phyloP scores from a whole-genome alignment of 495 filamentous ascomycete genomes.

The Emericellopsis terricola region DNA sequence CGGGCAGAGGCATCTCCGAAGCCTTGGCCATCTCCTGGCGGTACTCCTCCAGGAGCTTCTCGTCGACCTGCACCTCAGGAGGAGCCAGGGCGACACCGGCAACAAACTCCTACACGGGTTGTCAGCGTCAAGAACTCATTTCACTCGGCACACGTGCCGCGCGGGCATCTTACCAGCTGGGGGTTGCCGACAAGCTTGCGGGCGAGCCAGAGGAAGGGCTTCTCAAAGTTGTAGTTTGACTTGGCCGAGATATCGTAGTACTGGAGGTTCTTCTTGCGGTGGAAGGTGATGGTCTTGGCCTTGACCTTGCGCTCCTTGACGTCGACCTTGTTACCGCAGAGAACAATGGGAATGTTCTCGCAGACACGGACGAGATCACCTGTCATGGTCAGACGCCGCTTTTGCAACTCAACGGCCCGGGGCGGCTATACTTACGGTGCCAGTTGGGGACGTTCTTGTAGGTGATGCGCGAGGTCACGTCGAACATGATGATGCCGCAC shows the following conservation, averaged over 20 bases:
- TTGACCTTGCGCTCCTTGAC: slow-evolving; percentile 99
- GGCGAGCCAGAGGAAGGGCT: slow-evolving; percentile 99
- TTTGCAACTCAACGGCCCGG: not conserved
- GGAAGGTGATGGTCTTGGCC: slow-evolving; percentile 99
- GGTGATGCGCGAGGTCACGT: slow-evolving; percentile 98
- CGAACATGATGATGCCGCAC: slow-evolving; percentile 99
- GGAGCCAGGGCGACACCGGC: slow-evolving; percentile 88
- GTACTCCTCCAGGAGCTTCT: slow-evolving; percentile 63
- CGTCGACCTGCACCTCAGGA: slow-evolving; percentile 76
- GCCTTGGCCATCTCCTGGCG: slow-evolving; percentile 76
- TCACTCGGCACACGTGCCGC: no score
- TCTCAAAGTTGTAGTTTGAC: slow-evolving; percentile 99
- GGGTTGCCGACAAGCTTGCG: slow-evolving; percentile 96
- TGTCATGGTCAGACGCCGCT: slow-evolving; percentile 12
- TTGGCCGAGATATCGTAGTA: slow-evolving; percentile 99
- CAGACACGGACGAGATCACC: slow-evolving; percentile 98
- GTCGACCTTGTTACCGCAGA: slow-evolving; percentile 99
- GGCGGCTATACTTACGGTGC: slow-evolving; percentile 62
- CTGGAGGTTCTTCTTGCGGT: slow-evolving; percentile 99
- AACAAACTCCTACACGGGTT: slow-evolving; percentile 65
- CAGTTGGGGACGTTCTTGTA: slow-evolving; percentile 99
- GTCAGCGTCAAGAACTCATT: not conserved
- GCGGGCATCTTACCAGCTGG: slow-evolving; percentile 44
- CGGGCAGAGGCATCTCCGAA: slow-evolving; percentile 69
- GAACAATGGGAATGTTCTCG: slow-evolving; percentile 98